A percentile compares a stretch with the other conserved stretches of the same genome.
Conservation (phyloP, 176 grass and related monocot genomes). For the Urochloa ruziziensis region DNA sequence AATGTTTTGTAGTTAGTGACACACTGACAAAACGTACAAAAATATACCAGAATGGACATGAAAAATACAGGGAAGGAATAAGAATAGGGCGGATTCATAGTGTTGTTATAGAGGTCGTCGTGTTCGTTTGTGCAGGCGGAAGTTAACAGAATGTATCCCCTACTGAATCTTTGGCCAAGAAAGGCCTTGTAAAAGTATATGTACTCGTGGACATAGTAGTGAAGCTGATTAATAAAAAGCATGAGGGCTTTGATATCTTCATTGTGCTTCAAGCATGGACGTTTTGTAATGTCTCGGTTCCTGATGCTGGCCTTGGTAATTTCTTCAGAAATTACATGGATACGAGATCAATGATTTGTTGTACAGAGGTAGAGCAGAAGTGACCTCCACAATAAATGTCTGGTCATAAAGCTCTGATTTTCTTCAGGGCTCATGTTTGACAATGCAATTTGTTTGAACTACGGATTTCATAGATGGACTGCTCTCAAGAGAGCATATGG, state of each 20-base stretch:
- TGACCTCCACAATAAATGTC: too few species aligned
- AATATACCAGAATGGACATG: conserved; percentile 38
- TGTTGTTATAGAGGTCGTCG: conserved; percentile 51
- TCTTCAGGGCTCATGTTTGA: not conserved
- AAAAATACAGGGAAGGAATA: conserved; percentile 42
- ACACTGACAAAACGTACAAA: conserved; percentile 34
- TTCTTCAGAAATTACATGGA: too few species aligned
- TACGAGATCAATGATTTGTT: too few species aligned
- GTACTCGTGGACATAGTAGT: not conserved
- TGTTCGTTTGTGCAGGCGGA: conserved; percentile 46
- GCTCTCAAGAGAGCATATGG: not conserved
- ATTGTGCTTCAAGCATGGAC: not conserved
- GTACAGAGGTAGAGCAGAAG: too few species aligned
- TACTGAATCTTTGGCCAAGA: conserved; percentile 28
- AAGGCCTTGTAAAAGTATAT: conserved; percentile 29
- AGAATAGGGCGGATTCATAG: conserved; percentile 28
- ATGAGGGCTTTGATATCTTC: not conserved
- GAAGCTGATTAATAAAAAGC: conserved; percentile 38
- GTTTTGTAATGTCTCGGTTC: not conserved
- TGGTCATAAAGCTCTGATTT: not conserved
- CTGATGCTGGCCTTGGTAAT: not conserved
- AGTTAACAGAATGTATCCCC: conserved; percentile 22
- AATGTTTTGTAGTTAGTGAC: conserved; percentile 50
- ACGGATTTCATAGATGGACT: not conserved
- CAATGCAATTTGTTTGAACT: not conserved